Evolutionary conservation across 768 basidiomycete species (phyloP), one percentile per base, ranked within the genome.

Genomic region (Pulveroboletus sp.): DNA sequence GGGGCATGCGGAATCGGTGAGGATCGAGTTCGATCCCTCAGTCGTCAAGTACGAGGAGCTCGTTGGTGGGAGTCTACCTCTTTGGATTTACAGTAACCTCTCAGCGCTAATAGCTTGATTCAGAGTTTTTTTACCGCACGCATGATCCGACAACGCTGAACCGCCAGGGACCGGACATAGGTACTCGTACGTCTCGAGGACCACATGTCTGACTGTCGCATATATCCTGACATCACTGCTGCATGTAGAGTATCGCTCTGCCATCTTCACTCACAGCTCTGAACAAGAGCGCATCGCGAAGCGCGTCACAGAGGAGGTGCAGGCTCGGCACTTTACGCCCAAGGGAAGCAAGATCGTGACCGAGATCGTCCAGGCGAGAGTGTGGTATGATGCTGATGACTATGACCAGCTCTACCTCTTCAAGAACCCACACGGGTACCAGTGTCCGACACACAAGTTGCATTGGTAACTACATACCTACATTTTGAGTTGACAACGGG

Each of bases 211-310:
- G 37, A 6, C 41, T n/a, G n/a, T n/a, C 4, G 9, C 14, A 34
- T 13, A 16, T 31, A 27, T 24, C 14, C 45, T 57, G 30, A 47
- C 31, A 22, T 10, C 31, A 24, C 8, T 12, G 4, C 35, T 12
- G n/a, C n/a, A n/a, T n/a, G n/a, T n/a, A 89, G 91, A 97, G 69
- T 97, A 97, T 65, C 90, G 95, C 42, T 93, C 93, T 2, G 90
- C 82, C 12, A 95, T 98, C 63, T 97, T 93, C 69, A 85, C 81
- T 13, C 72, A 86, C 59, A 78, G 81, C 0, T 74, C 78, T 1
- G 89, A 88, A 57, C 95, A 97, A 64, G 71, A 72, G 32, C 63
- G 73, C 29, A 79, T 82, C 49, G 95, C 93, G 4, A 74, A 82
- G 59, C 77, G 81, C 19, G 83, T 97, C 2, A 93, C 88, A 0